Evolutionary conservation across 208 protist genomes (phyloP).

Genomic region (Lotmaria passim): DNA sequence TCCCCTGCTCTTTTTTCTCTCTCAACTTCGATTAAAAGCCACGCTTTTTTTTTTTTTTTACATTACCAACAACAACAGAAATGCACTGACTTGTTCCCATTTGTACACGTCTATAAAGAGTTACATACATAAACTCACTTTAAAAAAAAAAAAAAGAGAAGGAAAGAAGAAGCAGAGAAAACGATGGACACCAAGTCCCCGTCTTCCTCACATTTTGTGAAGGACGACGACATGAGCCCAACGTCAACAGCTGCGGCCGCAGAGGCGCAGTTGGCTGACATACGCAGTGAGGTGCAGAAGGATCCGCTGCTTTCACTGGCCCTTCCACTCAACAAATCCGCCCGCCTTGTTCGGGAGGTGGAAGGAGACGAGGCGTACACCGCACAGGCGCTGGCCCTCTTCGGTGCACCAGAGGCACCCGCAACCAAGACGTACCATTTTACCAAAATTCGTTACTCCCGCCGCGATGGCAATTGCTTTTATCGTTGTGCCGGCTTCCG

Average conservation of each 20-base stretch:
- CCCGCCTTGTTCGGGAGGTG: constrained; percentile 51
- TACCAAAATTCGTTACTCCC: constrained; percentile 57
- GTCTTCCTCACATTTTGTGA: too few species aligned
- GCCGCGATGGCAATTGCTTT: constrained; percentile 90
- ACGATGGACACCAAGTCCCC: too few species aligned
- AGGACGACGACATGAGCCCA: background rate
- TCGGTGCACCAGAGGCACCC: constrained; percentile 11
- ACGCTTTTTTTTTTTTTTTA: too few species aligned
- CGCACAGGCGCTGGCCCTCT: constrained; percentile 58
- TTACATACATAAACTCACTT: too few species aligned
- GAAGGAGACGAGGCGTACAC: constrained; percentile 40
- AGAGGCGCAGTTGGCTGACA: constrained; percentile 61
- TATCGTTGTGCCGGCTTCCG: constrained; percentile 77
- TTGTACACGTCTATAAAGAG: too few species aligned
- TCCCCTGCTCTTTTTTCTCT: too few species aligned
- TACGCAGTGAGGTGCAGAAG: constrained; percentile 62
- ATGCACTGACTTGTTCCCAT: too few species aligned
- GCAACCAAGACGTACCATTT: constrained; percentile 29
- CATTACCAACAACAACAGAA: too few species aligned
- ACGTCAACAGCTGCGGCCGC: constrained; percentile 25
- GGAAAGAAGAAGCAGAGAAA: too few species aligned
- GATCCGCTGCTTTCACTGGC: constrained; percentile 48
- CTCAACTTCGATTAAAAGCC: too few species aligned
- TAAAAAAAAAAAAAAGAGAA: background rate
- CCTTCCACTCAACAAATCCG: constrained; percentile 34